Evolutionary conservation across 805 yeast genomes (phyloP), one percentile per base, ranked within the genome.

Genomic region (Myxozyma neglecta): DNA sequence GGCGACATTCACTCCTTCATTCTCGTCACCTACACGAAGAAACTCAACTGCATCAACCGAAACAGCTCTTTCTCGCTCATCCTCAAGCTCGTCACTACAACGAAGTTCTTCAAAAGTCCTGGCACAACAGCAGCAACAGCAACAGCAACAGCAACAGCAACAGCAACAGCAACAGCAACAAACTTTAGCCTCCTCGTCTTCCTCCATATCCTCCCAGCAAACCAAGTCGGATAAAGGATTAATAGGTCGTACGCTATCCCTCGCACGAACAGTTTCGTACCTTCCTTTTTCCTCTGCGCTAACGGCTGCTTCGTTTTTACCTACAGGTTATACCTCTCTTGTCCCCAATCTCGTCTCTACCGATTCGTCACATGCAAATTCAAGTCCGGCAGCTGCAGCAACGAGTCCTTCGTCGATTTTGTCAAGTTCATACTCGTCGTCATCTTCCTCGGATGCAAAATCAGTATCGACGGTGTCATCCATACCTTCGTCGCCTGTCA

Each of bases 251-350:
- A 50, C 56, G 24, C 47, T 56, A 14, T 58, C 60, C 11, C 45
- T 61, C 9, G 61, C 65, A n/a, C 59, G 63, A 10, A 45, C 65
- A 9, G 60, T 56, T 20, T 53, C 62, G 6, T 58, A 61, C 18
- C 39, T 58, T 24, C 65, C 65, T 6, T 56, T 61, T 40, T 56
- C 60, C 6, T 53, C 63, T 13, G 65, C 65, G 5, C 24, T 61
- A 5, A 46, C 58, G 60, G 53, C 59, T n/a, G 29, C 47, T 11
- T 8, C 59, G 10, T 24, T 56, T 18, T 32, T 48, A 24, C 54
- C 59, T 9, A 37, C 58, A n/a, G 40, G 52, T 3, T 54, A 54
- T 24, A 18, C 45, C 24, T 34, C 45, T 24, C 8, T 53, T 6
- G 44, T 45, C 2, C 37, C 57, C 4, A 9, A 16, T 11, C n/a